A percentile compares a stretch with the other conserved stretches of the same genome.
Conservation (phyloP, 208 protist species). For the Leishmania arabica region DNA sequence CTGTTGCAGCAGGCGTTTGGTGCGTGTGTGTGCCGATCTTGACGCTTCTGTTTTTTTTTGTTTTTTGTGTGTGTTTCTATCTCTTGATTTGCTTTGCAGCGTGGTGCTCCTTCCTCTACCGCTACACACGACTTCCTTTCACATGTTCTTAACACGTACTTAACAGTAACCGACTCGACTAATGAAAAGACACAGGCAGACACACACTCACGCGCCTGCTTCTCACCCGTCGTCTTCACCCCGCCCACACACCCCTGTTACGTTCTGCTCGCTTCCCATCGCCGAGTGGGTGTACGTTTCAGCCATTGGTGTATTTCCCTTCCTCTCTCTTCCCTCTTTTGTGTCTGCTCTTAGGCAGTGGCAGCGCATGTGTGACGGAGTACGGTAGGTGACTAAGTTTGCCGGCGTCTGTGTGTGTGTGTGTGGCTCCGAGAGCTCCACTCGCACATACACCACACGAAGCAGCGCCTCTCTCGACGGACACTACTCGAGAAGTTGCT, state of each 20-base stretch:
- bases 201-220: neutral
- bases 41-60: neutral
- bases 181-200: neutral
- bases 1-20: neutral
- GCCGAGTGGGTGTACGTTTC: neutral
- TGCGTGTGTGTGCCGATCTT: slow-evolving; percentile 14
- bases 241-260: too few species aligned
- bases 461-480: neutral
- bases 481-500: neutral
- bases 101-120: too few species aligned
- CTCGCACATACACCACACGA: neutral
- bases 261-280: neutral
- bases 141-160: neutral
- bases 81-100: neutral
- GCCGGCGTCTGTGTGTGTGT: neutral
- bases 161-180: neutral
- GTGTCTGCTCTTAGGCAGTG: neutral
- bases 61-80: neutral
- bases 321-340: neutral
- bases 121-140: neutral
- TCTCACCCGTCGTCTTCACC: neutral
- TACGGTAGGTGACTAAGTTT: too few species aligned
- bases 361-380: neutral
- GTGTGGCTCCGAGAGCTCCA: neutral
- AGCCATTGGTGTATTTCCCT: neutral